Base-by-base conservation (phyloP, 179 eudicot species). In the Beta macrorhiza region DNA sequence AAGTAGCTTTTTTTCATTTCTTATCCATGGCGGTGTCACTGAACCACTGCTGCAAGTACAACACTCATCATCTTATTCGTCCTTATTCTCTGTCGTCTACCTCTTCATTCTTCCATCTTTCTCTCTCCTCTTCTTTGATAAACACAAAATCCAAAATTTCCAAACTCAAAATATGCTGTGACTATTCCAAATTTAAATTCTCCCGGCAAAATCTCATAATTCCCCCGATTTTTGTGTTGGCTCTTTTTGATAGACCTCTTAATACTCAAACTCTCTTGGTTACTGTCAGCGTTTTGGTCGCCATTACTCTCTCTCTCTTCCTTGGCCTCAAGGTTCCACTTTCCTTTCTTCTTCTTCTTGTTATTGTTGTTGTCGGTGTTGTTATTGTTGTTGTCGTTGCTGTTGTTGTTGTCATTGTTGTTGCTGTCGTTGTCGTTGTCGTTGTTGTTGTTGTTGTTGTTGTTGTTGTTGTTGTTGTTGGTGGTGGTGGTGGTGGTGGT, bases 261-360 rank as follows among this genome's bases (percentile, higher is more conserved):
- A 91, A 91, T 73, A 90, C 92, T 2, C 91, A 91, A 82, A 89
- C 92, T 4, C 69, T 91, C 22, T 83, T 91, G 74, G 89, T 78
- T 80, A 90, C 92, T 5, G 91, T 89, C 32, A 91, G 95, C 49
- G 91, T 91, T 7, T 84, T 92, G 75, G 25, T 25, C 42, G 97
- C 97, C 75, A 90, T 25, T 92, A 76, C 89, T 14, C 88, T 92
- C 19, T 92, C 97, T 22, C 97, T 92, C 51, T 81, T 92, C 84
- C 91, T 92, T 56, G 97, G 97, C 56, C 90, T 92, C 55, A 92
- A 92, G 97, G 97, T 92, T 76, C 51, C 1, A 8, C 58, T 52
- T 19, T 10, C 29, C 0, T 37, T 59, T 3, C 4, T 3, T 37
- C 2, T 37, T 37, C 42, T 3, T 37, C 4, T 37, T 37, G 3